phyloP scores from a whole-genome alignment of 139 green algal genomes.

The Chlamydomonas eustigma region DNA sequence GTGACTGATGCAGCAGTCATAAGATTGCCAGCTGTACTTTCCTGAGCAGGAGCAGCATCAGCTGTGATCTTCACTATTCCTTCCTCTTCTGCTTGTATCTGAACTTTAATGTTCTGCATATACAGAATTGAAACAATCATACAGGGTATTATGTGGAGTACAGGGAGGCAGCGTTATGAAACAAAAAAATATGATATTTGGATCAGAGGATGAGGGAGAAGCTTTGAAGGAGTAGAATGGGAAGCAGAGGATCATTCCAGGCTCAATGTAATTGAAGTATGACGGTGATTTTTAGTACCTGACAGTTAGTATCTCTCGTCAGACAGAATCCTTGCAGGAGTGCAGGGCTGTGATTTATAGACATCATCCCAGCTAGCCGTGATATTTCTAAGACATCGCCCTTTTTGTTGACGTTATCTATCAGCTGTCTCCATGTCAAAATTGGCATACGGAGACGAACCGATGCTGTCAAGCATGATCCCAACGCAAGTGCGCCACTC shows the following conservation, averaged over 20 bases:
- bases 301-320: neutral
- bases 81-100: too few species aligned
- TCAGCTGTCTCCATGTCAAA: conserved; percentile 27
- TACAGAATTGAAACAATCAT: too few species aligned
- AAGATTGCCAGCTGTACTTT: conserved; percentile 94
- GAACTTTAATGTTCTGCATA: too few species aligned
- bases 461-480: neutral
- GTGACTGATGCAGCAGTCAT: conserved; percentile 77
- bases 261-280: too few species aligned
- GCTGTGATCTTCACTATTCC: too few species aligned
- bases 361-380: conserved; percentile 85
- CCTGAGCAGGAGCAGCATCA: neutral
- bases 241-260: too few species aligned
- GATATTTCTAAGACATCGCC: conserved; percentile 87
- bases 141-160: too few species aligned
- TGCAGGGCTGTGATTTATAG: conserved; percentile 70
- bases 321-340: conserved; percentile 21
- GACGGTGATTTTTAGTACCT: neutral
- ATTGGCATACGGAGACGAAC: neutral
- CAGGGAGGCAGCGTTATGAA: too few species aligned
- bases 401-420: conserved; percentile 71
- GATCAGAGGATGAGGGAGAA: too few species aligned
- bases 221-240: too few species aligned
- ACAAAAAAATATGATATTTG: too few species aligned
- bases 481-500: too few species aligned